Conservation (phyloP, 768 basidiomycete genomes). For the Hemileccinum rubropunctum region DNA sequence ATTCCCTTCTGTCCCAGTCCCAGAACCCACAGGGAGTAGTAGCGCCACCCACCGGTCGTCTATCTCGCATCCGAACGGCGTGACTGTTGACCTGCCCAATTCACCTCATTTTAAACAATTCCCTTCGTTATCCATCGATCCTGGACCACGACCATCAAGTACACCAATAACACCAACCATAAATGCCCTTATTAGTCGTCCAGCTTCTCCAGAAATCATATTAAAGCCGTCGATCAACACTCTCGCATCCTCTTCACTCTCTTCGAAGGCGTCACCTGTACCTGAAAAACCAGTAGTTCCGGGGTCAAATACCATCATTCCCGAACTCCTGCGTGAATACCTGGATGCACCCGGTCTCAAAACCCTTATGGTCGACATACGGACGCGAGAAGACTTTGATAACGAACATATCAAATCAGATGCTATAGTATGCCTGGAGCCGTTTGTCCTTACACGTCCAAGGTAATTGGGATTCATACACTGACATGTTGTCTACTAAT, state of each 20-base stretch:
- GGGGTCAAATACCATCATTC: conserved; percentile 54
- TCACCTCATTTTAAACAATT: conserved; percentile 35
- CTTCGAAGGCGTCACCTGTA: conserved; percentile 28
- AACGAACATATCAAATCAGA: conserved; percentile 64
- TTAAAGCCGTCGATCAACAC: conserved; percentile 42
- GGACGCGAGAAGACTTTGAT: conserved; percentile 77
- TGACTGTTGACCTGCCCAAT: conserved; percentile 28
- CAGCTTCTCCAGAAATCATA: conserved; percentile 53
- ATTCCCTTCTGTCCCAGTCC: conserved; percentile 49
- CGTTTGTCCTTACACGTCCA: conserved; percentile 64
- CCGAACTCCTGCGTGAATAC: conserved; percentile 59
- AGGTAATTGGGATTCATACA: conserved; percentile 45
- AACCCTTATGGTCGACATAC: conserved; percentile 78
- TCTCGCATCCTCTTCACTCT: conserved; percentile 32
- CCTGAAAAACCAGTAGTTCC: conserved; percentile 49
- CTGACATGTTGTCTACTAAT: conserved; percentile 9
- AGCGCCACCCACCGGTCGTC: conserved; percentile 7
- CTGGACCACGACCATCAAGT: conserved; percentile 61
- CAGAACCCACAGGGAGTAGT: conserved; percentile 37
- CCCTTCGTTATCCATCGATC: conserved; percentile 43
- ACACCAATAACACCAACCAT: conserved; percentile 62
- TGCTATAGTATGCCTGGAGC: conserved; percentile 82
- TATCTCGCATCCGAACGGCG: conserved; percentile 30
- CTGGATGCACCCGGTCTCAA: conserved; percentile 47
- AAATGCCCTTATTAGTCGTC: conserved; percentile 58